Percentiles rank a stretch among this genome's conserved stretches.
These are phyloP conservation scores for Tinospora cordifolia DNA, from an alignment of 164 flowering plant species.

Conservation along the genomic window DNA sequence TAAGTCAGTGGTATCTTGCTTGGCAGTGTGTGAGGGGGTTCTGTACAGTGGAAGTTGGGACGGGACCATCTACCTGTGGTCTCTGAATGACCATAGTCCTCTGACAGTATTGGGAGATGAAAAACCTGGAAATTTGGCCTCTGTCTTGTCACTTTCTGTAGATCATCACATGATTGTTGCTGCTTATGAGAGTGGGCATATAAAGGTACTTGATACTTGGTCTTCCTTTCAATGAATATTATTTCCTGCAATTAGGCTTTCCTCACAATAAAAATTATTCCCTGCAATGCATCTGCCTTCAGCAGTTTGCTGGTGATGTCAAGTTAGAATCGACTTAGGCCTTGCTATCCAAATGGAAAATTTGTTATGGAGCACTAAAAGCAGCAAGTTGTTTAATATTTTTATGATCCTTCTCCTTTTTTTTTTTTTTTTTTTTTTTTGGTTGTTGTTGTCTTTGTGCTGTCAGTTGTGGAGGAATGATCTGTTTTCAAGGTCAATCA, in stretches of 20 bases:
- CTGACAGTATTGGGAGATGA: conserved; percentile 71
- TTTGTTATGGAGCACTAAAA: not conserved
- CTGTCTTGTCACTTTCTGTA: conserved; percentile 58
- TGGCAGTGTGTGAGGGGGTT: conserved; percentile 53
- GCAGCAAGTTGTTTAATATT: too few relatives aligned
- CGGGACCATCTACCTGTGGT: conserved; percentile 88
- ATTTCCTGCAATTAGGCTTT: not conserved
- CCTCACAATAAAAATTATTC: too few relatives aligned
- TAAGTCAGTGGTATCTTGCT: conserved; percentile 71
- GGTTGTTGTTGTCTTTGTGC: conserved; percentile 10
- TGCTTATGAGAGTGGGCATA: conserved; percentile 61
- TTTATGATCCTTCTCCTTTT: too few relatives aligned
- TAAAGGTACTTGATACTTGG: conserved; percentile 43
- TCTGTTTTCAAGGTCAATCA: conserved; percentile 33
- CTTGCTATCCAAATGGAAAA: not conserved
- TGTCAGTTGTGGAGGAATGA: conserved; percentile 75
- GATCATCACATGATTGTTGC: conserved; percentile 42
- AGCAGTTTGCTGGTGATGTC: not conserved
- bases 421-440: too few relatives aligned
- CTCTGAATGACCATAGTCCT: conserved; percentile 69
- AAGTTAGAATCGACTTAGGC: conserved; percentile 1
- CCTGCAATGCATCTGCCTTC: not conserved
- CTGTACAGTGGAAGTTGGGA: conserved; percentile 99
- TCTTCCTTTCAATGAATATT: conserved; percentile 1
- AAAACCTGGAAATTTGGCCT: conserved; percentile 33